Evolutionary conservation across 2,329 filamentous ascomycete genomes (phyloP).

Genomic region (Trichoderma oligosporum): DNA sequence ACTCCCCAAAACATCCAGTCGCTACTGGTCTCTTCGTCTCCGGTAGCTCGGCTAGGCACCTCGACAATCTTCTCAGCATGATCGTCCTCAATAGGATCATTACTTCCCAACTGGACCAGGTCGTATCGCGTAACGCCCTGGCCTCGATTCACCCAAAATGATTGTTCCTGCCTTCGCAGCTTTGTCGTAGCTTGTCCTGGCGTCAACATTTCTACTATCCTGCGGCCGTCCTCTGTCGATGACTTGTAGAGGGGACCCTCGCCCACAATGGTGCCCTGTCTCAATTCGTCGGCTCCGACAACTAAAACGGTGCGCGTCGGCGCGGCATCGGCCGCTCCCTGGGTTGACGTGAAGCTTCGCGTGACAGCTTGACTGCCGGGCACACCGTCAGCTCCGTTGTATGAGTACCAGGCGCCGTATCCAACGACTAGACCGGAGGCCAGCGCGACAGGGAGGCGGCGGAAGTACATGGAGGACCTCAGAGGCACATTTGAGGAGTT

Average conservation of each 20-base stretch:
- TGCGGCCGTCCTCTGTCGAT: conserved; percentile 76
- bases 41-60: conserved; percentile 58
- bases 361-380: conserved; percentile 33
- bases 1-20: conserved; percentile 99
- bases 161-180: conserved; percentile 84
- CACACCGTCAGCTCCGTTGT: conserved; percentile 44
- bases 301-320: conserved; percentile 69
- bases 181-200: conserved; percentile 91
- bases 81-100: conserved; percentile 97
- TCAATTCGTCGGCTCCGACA: conserved; percentile 85
- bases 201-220: conserved; percentile 92
- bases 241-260: conserved; percentile 86
- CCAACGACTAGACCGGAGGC: conserved; percentile 65
- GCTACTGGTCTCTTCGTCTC: conserved; percentile 48
- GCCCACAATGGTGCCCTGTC: conserved; percentile 79
- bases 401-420: conserved; percentile 73
- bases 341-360: conserved; percentile 42
- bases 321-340: conserved; percentile 36
- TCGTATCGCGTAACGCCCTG: conserved; percentile 93
- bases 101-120: conserved; percentile 88
- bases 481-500: conserved; percentile 49
- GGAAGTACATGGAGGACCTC: conserved; percentile 71
- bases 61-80: conserved; percentile 98
- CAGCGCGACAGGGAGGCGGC: conserved; percentile 62
- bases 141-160: conserved; percentile 83